These are phyloP conservation scores for Saccharomycopsis malanga DNA, from an alignment of 805 yeast genomes.

Conservation along the genomic window DNA sequence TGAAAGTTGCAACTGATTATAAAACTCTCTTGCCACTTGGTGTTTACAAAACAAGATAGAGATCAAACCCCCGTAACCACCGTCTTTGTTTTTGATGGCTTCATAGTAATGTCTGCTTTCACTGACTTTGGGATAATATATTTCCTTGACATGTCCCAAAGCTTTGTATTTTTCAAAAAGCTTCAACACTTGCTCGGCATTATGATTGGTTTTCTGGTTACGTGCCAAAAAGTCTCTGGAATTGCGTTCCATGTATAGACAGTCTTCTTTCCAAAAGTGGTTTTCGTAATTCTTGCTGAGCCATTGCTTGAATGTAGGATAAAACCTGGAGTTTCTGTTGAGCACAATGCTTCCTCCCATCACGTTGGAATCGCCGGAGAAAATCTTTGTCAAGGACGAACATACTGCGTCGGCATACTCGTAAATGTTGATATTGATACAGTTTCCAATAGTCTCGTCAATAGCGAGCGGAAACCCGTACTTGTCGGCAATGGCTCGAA, in stretches of 20 bases:
- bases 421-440: slow-evolving; percentile 72
- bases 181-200: slow-evolving; percentile 44
- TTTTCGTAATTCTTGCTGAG: slow-evolving; percentile 59
- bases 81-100: slow-evolving; percentile 51
- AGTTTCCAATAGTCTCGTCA: slow-evolving; percentile 93
- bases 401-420: slow-evolving; percentile 83
- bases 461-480: slow-evolving; percentile 74
- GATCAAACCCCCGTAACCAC: slow-evolving; percentile 87
- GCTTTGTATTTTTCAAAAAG: slow-evolving; percentile 39
- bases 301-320: slow-evolving; percentile 41
- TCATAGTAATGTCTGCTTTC: slow-evolving; percentile 62
- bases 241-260: slow-evolving; percentile 83
- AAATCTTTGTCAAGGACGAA: slow-evolving; percentile 83
- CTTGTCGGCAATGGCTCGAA: slow-evolving; percentile 58
- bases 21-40: slow-evolving; percentile 62
- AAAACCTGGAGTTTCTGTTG: slow-evolving; percentile 56
- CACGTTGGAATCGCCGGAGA: slow-evolving; percentile 91
- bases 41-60: slow-evolving; percentile 64
- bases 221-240: slow-evolving; percentile 79
- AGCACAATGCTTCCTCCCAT: slow-evolving; percentile 88
- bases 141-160: slow-evolving; percentile 45
- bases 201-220: slow-evolving; percentile 46
- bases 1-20: slow-evolving; percentile 58
- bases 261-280: slow-evolving; percentile 88
- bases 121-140: slow-evolving; percentile 62